Percentiles rank a stretch among this genome's conserved stretches.
phyloP scores from a whole-genome alignment of 768 basidiomycete genomes.

The Tulasnella sp. region DNA sequence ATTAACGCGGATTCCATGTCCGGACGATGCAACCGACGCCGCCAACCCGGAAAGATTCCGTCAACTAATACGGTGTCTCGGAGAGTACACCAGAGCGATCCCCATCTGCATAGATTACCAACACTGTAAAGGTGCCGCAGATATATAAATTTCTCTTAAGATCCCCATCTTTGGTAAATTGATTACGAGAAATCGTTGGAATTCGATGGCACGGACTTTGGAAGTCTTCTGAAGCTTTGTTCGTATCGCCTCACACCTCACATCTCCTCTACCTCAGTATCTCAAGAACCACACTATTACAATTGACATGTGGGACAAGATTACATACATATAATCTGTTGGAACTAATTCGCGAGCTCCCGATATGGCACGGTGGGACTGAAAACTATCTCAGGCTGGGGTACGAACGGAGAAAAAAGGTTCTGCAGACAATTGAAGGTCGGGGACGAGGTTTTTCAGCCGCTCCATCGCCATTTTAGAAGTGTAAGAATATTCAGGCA shows the following conservation, averaged over 20 bases:
- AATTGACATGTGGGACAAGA: background rate
- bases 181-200: background rate
- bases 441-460: background rate
- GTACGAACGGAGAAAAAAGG: background rate
- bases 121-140: background rate
- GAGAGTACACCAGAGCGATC: too few species aligned
- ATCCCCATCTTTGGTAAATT: background rate
- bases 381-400: background rate
- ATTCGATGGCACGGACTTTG: background rate
- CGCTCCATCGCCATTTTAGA: background rate
- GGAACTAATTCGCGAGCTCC: background rate
- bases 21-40: background rate
- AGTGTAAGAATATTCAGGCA: accelerated
- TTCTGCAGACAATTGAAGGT: background rate
- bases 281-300: background rate
- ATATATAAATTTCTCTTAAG: background rate
- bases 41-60: background rate
- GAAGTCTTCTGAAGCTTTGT: background rate
- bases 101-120: background rate
- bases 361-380: background rate
- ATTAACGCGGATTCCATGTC: background rate
- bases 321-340: background rate
- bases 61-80: background rate
- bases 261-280: background rate
- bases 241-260: background rate